Conservation (phyloP, 2,329 filamentous ascomycete genomes). For the Bipolaris bicolor region DNA sequence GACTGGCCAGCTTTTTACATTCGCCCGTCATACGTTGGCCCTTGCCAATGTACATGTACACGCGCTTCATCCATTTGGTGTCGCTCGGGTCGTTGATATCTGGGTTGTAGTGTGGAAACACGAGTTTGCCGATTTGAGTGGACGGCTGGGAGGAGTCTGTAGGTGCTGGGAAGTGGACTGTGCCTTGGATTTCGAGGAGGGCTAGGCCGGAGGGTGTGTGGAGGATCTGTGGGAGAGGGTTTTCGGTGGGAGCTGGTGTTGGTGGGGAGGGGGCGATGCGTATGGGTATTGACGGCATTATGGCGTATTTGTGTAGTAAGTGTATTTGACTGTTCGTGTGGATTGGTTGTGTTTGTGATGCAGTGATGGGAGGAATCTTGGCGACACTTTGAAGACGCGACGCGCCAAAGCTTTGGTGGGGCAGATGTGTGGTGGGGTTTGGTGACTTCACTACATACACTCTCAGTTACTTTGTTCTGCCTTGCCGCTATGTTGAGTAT, state of each 20-base stretch:
- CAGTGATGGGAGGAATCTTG: background rate
- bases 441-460: background rate
- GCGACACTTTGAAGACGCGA: conserved; percentile 11
- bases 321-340: background rate
- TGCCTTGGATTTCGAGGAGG: conserved; percentile 90
- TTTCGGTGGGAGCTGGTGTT: conserved; percentile 32
- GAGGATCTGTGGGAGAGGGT: conserved; percentile 78
- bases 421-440: conserved; percentile 8
- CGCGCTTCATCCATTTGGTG: conserved; percentile 85
- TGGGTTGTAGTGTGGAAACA: conserved; percentile 76
- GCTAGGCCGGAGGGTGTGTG: conserved; percentile 90
- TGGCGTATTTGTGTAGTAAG: background rate
- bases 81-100: conserved; percentile 54
- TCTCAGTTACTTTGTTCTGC: background rate
- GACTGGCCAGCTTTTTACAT: conserved; percentile 81
- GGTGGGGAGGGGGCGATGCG: conserved; percentile 18
- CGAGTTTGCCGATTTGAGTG: conserved; percentile 71
- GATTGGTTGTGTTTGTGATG: background rate
- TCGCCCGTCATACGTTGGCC: conserved; percentile 90
- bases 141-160: conserved; percentile 40
- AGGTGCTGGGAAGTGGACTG: conserved; percentile 76
- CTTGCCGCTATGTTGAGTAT: no score
- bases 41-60: conserved; percentile 85
- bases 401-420: conserved; percentile 19
- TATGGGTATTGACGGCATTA: conserved; percentile 43